Base-by-base conservation (phyloP, 257 asterid species). In the Fraxinus quadrangulata region DNA sequence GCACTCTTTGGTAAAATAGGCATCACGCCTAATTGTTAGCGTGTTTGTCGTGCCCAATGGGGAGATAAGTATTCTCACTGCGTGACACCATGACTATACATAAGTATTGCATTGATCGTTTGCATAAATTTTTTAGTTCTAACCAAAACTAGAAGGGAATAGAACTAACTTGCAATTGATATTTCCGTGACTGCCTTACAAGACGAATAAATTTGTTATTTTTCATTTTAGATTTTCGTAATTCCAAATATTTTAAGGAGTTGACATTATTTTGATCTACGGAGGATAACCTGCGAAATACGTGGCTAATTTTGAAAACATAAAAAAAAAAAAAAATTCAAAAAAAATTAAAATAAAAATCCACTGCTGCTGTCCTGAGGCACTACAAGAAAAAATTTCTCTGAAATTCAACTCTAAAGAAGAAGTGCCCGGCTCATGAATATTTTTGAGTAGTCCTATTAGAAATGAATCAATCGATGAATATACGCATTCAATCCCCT, bases 401-500 rank as follows among this genome's bases (percentile, higher is more conserved):
- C 30, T 21, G 17, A 74, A 34, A 6, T 59, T 59, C 67, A n/a
- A 59, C 26, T 1, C 28, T 19, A 23, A 28, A 28, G 59, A 36
- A 24, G 16, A 65, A 40, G 66, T 56, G 5, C 69, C 34, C 69
- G 21, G 28, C 23, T 63, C 34, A 23, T 19, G 21, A 17, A 12
- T 30, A 4, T 31, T 37, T 37, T 8, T 8, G 19, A 33, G 31
- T 47, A 6, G 31, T 31, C 24, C 21, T 14, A 31, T 59, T 30
- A 30, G 23, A 30, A 26, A 84, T 91, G 91, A 89, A 71, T 74
- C 94, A 84, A 71, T 74, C 90, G 14, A 88, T 88, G 89, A 86
- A 86, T 79, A 81, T 85, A 65, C 90, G 92, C 69, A 77, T 86
- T 80, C 96, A 85, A 84, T 77, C 92, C 40, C 85, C 90, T 40